Evolutionary conservation across 768 basidiomycete genomes (phyloP).

Genomic region (Amanita inopinata): DNA sequence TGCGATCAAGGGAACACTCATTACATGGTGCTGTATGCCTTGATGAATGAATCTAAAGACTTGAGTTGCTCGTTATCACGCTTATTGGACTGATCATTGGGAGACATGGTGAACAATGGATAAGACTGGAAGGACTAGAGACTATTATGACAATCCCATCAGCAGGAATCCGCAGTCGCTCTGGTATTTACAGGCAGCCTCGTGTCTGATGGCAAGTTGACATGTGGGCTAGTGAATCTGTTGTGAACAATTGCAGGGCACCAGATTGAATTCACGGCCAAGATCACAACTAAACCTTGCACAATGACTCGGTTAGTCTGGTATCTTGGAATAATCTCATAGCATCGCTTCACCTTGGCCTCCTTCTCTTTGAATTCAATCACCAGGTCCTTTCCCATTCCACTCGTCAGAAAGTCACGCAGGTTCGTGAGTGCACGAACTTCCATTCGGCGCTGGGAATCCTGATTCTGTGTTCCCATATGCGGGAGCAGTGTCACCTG

Average conservation of each 20-base stretch:
- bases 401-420: slow-evolving; percentile 54
- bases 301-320: background rate
- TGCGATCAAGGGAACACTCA: no score
- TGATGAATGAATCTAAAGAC: no score
- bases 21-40: no score
- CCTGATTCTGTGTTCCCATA: slow-evolving; percentile 83
- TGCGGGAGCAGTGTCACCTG: slow-evolving; percentile 84
- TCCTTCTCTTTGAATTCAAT: slow-evolving; percentile 32
- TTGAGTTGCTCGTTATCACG: background rate
- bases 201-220: background rate
- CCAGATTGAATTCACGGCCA: no score
- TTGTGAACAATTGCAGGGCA: no score
- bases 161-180: no score
- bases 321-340: background rate
- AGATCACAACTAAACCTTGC: background rate
- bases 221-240: no score
- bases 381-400: slow-evolving; percentile 59
- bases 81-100: background rate
- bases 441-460: slow-evolving; percentile 77
- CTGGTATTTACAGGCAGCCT: background rate
- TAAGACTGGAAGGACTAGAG: background rate
- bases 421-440: slow-evolving; percentile 74
- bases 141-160: no score
- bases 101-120: background rate
- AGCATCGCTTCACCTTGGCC: slow-evolving; percentile 19